phyloP scores from a whole-genome alignment of 2,329 filamentous ascomycete genomes.

The Colletotrichum sp. region DNA sequence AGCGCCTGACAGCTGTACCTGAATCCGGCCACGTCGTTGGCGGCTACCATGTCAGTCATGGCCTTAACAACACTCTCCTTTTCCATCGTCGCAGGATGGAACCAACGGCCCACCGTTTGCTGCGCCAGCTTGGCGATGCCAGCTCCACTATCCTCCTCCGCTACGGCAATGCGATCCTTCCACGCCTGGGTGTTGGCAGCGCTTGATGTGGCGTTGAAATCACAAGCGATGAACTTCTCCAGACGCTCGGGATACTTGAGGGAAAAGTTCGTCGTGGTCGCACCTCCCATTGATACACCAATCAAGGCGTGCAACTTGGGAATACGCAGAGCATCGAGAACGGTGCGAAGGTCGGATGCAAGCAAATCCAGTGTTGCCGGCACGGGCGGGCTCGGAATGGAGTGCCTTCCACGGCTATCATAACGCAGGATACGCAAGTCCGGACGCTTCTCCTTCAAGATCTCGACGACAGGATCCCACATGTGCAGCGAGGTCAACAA shows the following conservation, averaged over 20 bases:
- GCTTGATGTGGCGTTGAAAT: slow-evolving; percentile 78
- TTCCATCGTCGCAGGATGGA: slow-evolving; percentile 62
- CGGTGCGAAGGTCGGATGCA: slow-evolving; percentile 67
- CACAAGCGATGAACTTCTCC: slow-evolving; percentile 71
- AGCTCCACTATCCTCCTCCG: slow-evolving; percentile 59
- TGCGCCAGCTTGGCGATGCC: slow-evolving; percentile 72
- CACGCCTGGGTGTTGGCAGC: slow-evolving; percentile 79
- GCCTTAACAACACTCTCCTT: slow-evolving; percentile 54
- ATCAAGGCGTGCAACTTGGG: slow-evolving; percentile 69
- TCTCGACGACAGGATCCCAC: slow-evolving; percentile 76
- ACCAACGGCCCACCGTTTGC: slow-evolving; percentile 79
- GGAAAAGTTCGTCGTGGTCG: slow-evolving; percentile 76
- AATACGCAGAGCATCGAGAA: slow-evolving; percentile 75
- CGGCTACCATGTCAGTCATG: slow-evolving; percentile 72
- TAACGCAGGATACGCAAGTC: slow-evolving; percentile 79
- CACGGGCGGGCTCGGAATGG: slow-evolving; percentile 48
- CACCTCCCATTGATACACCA: slow-evolving; percentile 83
- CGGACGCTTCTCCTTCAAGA: slow-evolving; percentile 64
- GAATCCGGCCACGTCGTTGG: slow-evolving; percentile 75
- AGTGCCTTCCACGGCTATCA: slow-evolving; percentile 73
- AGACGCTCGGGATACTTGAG: slow-evolving; percentile 68
- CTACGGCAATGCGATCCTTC: slow-evolving; percentile 75
- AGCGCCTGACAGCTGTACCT: slow-evolving; percentile 71
- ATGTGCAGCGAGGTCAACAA: slow-evolving; percentile 80
- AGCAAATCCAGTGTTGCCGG: slow-evolving; percentile 69